A percentile compares a stretch with the other conserved stretches of the same genome.
These are phyloP conservation scores for Rhizopus arrhizus DNA, from an alignment of 371 early-diverging fungal species.

Conservation along the genomic window DNA sequence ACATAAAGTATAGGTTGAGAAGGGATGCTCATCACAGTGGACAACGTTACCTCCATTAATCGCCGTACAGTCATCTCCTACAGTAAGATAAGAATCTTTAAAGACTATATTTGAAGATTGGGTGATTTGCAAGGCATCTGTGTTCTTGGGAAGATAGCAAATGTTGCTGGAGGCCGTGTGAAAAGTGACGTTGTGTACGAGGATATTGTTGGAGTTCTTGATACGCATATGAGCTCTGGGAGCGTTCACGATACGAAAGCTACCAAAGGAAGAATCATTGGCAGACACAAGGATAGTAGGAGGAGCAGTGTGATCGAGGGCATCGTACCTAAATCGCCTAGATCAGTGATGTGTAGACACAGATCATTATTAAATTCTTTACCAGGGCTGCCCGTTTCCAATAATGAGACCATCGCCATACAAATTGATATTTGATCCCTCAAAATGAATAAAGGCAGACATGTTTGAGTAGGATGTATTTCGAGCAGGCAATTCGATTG, in stretches of 20 bases:
- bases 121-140: slow-evolving; percentile 38
- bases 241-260: slow-evolving; percentile 32
- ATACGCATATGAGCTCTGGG: slow-evolving; percentile 37
- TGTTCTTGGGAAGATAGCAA: slow-evolving; percentile 30
- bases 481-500: slow-evolving; percentile 29
- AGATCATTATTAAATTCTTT: no score
- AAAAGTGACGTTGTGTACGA: slow-evolving; percentile 23
- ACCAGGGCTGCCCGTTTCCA: slow-evolving; percentile 42
- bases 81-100: slow-evolving; percentile 19
- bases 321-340: slow-evolving; percentile 29
- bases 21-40: no score
- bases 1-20: no score
- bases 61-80: slow-evolving; percentile 44
- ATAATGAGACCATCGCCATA: slow-evolving; percentile 23
- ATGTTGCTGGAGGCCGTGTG: slow-evolving; percentile 28
- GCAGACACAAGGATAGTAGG: slow-evolving; percentile 32
- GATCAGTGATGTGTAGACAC: no score
- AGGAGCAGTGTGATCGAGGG: slow-evolving; percentile 31
- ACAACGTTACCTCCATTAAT: slow-evolving; percentile 16
- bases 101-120: slow-evolving; percentile 29
- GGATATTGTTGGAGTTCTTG: slow-evolving; percentile 26
- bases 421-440: slow-evolving; percentile 33
- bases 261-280: slow-evolving; percentile 31
- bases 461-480: slow-evolving; percentile 24
- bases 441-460: slow-evolving; percentile 24